A percentile compares a stretch with the other conserved stretches of the same genome.
Conservation (phyloP, 129 eudicot genomes). For the Flaveria linearis region DNA sequence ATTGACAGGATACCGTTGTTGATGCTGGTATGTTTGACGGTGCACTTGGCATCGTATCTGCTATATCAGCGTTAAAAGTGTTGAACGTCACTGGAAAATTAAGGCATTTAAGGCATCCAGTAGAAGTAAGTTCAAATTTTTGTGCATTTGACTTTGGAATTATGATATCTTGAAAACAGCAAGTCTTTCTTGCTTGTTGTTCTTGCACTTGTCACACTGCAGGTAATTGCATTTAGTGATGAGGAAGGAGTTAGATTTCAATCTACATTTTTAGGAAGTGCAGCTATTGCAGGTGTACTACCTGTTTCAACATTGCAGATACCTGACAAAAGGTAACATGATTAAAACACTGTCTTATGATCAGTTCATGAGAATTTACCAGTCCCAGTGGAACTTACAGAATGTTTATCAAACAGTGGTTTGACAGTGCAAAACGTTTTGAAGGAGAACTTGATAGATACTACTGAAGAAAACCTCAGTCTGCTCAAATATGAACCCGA, state of each 20-base stretch:
- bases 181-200: constrained; percentile 15
- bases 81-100: constrained; percentile 55
- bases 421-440: constrained; percentile 80
- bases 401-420: constrained; percentile 58
- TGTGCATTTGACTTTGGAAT: background rate
- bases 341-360: constrained; percentile 19
- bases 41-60: constrained; percentile 78
- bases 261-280: constrained; percentile 96
- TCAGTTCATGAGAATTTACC: background rate
- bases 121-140: constrained; percentile 58
- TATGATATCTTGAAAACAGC: constrained; percentile 4
- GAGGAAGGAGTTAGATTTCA: constrained; percentile 98
- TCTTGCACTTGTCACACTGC: constrained; percentile 21
- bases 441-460: constrained; percentile 58
- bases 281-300: constrained; percentile 91
- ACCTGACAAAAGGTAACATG: constrained; percentile 75
- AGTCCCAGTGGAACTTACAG: constrained; percentile 29
- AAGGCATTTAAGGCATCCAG: constrained; percentile 64
- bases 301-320: constrained; percentile 70
- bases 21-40: constrained; percentile 99
- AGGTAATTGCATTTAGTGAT: constrained; percentile 97
- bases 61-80: constrained; percentile 89
- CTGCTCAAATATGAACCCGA: constrained; percentile 80
- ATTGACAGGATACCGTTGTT: constrained; percentile 82
- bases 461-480: constrained; percentile 57